Evolutionary conservation across 2,329 filamentous ascomycete species (phyloP).

Genomic region (Nothophoma quercina): DNA sequence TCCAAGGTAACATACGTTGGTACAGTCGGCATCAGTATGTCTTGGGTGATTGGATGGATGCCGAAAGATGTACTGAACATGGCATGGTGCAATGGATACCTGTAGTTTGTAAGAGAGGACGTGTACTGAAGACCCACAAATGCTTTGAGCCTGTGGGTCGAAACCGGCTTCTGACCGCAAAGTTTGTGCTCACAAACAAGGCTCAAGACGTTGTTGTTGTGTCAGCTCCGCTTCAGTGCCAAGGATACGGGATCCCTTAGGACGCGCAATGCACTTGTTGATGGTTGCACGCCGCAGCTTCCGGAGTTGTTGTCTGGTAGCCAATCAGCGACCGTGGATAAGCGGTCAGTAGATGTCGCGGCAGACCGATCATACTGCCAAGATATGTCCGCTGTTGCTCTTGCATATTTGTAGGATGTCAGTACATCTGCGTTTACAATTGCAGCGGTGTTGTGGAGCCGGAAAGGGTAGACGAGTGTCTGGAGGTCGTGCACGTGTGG

Average conservation of each 20-base stretch:
- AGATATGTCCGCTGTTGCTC: neutral
- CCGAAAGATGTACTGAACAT: neutral
- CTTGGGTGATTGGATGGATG: neutral
- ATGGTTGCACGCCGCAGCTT: conserved; percentile 2
- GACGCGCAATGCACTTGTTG: conserved; percentile 11
- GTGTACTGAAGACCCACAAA: neutral
- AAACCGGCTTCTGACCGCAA: neutral
- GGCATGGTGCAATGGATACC: neutral
- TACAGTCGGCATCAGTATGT: neutral
- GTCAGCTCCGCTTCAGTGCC: neutral
- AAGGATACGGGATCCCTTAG: neutral
- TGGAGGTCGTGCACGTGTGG: neutral
- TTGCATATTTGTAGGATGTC: neutral
- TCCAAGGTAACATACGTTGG: neutral
- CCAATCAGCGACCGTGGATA: conserved; percentile 12
- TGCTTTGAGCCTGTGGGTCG: neutral
- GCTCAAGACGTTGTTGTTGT: neutral
- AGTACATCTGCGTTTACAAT: neutral
- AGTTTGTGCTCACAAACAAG: neutral
- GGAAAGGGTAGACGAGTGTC: neutral
- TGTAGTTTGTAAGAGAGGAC: too few relatives aligned
- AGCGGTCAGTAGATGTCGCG: neutral
- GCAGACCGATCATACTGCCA: conserved; percentile 6
- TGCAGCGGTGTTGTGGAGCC: neutral
- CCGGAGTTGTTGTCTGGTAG: neutral